Conservation (phyloP, 2,329 filamentous ascomycete genomes). For the Fusarium keratoplasticum region DNA sequence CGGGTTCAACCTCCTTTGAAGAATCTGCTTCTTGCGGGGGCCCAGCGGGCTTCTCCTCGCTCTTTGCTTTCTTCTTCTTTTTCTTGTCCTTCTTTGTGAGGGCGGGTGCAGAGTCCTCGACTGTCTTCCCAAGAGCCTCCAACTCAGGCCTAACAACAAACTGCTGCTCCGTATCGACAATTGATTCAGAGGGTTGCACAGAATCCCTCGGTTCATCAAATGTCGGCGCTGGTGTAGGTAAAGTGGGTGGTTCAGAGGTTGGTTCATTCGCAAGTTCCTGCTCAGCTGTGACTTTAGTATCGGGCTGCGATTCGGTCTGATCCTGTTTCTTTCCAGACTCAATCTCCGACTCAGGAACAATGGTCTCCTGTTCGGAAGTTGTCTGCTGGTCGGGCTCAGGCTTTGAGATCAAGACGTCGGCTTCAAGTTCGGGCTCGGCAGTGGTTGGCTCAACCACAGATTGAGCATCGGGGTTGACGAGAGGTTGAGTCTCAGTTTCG, state of each 20-base stretch:
- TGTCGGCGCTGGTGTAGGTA: background rate
- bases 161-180: background rate
- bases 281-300: slow-evolving; percentile 30
- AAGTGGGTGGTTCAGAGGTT: background rate
- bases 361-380: slow-evolving; percentile 31
- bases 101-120: slow-evolving; percentile 2
- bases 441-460: slow-evolving; percentile 24
- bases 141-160: background rate
- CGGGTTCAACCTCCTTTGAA: background rate
- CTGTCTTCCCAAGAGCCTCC: slow-evolving; percentile 2
- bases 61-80: slow-evolving; percentile 20
- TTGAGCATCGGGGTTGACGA: slow-evolving; percentile 27
- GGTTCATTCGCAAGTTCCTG: slow-evolving; percentile 8
- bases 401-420: slow-evolving; percentile 16
- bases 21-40: background rate
- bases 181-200: background rate
- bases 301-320: slow-evolving; percentile 6
- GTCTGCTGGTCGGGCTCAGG: slow-evolving; percentile 30
- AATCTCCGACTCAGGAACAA: slow-evolving; percentile 34
- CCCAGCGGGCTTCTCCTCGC: slow-evolving; percentile 5
- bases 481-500: slow-evolving; percentile 41
- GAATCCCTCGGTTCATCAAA: slow-evolving; percentile 5
- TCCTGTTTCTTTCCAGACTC: slow-evolving; percentile 27
- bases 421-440: slow-evolving; percentile 30
- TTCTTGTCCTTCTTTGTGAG: slow-evolving; percentile 42